phyloP scores from a whole-genome alignment of 2,329 filamentous ascomycete genomes.

The Fulvia fulva region DNA sequence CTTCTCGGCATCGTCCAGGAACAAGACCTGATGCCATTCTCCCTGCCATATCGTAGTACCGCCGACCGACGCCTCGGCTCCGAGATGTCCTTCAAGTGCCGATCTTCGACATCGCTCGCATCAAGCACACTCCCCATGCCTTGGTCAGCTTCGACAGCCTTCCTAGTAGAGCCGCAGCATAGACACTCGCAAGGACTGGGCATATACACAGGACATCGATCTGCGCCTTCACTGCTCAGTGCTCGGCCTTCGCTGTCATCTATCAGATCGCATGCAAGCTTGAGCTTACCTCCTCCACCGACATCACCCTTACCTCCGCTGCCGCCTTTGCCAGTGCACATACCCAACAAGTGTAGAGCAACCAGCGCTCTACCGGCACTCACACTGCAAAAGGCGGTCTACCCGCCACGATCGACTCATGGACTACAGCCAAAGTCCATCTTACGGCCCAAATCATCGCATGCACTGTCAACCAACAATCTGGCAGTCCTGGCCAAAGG shows the following conservation, averaged over 20 bases:
- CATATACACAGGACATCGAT: slow-evolving; percentile 21
- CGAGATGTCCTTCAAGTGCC: slow-evolving; percentile 33
- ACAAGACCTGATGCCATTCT: slow-evolving; percentile 18
- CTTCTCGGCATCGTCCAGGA: slow-evolving; percentile 24
- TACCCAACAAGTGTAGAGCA: slow-evolving; percentile 19
- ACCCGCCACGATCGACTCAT: slow-evolving; percentile 12
- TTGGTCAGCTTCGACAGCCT: slow-evolving; percentile 7
- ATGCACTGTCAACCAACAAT: slow-evolving; percentile 9
- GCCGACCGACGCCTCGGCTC: slow-evolving; percentile 18
- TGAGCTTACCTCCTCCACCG: slow-evolving; percentile 14
- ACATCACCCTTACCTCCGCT: slow-evolving; percentile 23
- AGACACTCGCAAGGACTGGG: slow-evolving; percentile 21
- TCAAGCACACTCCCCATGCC: slow-evolving; percentile 12
- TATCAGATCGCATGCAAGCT: slow-evolving; percentile 20
- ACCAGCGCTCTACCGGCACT: slow-evolving; percentile 5
- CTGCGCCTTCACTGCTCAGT: slow-evolving; percentile 18
- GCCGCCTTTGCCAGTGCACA: slow-evolving; percentile 26
- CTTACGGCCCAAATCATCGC: slow-evolving; percentile 8
- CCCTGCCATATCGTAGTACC: slow-evolving; percentile 20
- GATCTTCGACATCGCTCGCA: slow-evolving; percentile 26
- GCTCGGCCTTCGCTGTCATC: slow-evolving; percentile 25
- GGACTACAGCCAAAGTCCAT: not conserved
- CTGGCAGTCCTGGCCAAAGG: slow-evolving; percentile 11
- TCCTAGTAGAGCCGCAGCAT: slow-evolving; percentile 14
- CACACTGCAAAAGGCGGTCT: slow-evolving; percentile 4